These are phyloP conservation scores for Rhodotorula sp. DNA, from an alignment of 1,284 basidiomycete genomes.

Conservation along the genomic window DNA sequence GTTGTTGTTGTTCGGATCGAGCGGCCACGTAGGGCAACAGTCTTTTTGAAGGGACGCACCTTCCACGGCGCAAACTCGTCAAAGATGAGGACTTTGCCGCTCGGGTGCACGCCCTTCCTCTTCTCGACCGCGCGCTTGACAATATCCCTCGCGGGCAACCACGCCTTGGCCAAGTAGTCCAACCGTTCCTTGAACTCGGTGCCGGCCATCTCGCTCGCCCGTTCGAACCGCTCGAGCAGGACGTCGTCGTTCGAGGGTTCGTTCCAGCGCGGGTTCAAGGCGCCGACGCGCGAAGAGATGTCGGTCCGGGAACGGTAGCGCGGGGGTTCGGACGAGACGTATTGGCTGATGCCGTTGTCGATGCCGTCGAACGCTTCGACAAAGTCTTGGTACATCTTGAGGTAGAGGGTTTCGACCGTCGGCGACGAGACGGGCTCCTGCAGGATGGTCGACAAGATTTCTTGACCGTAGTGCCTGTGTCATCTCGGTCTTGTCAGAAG, in stretches of 20 bases:
- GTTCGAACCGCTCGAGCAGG: conserved; percentile 76
- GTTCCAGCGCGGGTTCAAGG: conserved; percentile 90
- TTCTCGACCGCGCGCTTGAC: conserved; percentile 66
- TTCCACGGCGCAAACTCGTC: conserved; percentile 84
- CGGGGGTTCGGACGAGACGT: conserved; percentile 46
- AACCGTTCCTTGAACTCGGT: conserved; percentile 80
- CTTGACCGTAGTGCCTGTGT: conserved; percentile 84
- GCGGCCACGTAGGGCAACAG: no score
- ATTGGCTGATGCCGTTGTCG: conserved; percentile 83
- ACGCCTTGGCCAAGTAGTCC: conserved; percentile 80
- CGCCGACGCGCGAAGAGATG: conserved; percentile 72
- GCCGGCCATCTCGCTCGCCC: conserved; percentile 80
- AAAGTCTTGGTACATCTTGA: conserved; percentile 73
- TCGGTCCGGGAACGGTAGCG: conserved; percentile 76
- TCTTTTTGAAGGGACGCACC: no score
- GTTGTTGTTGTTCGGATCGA: no score
- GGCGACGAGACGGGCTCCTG: conserved; percentile 59
- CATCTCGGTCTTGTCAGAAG: neutral
- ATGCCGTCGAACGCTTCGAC: conserved; percentile 78
- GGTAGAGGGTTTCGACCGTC: conserved; percentile 72
- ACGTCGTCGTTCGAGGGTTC: conserved; percentile 62
- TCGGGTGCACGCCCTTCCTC: conserved; percentile 64
- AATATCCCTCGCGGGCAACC: conserved; percentile 87
- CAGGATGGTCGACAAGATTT: conserved; percentile 72
- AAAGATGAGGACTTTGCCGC: conserved; percentile 77